Evolutionary conservation across 2,329 filamentous ascomycete genomes (phyloP).

Genomic region (Penicillium polonicum): DNA sequence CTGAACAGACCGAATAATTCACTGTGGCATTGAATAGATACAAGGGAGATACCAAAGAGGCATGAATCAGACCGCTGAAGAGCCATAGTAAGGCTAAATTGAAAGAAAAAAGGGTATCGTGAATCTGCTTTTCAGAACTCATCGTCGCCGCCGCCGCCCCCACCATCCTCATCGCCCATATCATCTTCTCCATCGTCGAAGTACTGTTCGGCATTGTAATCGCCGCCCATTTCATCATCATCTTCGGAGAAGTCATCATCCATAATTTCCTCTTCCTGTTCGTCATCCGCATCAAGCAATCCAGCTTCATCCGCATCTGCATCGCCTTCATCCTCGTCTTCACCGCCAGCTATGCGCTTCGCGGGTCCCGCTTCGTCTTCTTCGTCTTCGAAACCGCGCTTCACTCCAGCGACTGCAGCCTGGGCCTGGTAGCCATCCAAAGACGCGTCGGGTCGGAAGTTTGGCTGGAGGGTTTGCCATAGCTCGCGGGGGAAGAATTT

Average conservation of each 20-base stretch:
- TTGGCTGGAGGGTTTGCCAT: conserved; percentile 54
- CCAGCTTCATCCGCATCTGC: conserved; percentile 34
- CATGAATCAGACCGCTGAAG: background rate
- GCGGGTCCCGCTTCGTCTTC: conserved; percentile 40
- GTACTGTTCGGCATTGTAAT: conserved; percentile 66
- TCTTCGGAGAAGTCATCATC: conserved; percentile 61
- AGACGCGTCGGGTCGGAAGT: conserved; percentile 38
- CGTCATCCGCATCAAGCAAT: conserved; percentile 44
- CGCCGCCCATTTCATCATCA: conserved; percentile 58
- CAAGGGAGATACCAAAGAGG: background rate
- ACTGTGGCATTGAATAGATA: background rate
- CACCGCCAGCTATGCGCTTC: conserved; percentile 36
- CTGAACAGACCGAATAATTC: background rate
- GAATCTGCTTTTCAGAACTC: conserved; percentile 34
- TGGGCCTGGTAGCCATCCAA: conserved; percentile 31
- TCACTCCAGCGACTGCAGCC: conserved; percentile 21
- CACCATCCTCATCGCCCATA: conserved; percentile 55
- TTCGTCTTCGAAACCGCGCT: conserved; percentile 47
- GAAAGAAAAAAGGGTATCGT: conserved; percentile 33
- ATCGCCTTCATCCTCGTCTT: conserved; percentile 30
- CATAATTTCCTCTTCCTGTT: conserved; percentile 51
- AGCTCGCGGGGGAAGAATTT: conserved; percentile 60
- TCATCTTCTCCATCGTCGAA: conserved; percentile 60
- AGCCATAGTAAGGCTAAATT: conserved; percentile 9
- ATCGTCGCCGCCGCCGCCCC: conserved; percentile 49